Conservation (phyloP, 2,329 filamentous ascomycete genomes). For the Emergomyces pasteurianus region DNA sequence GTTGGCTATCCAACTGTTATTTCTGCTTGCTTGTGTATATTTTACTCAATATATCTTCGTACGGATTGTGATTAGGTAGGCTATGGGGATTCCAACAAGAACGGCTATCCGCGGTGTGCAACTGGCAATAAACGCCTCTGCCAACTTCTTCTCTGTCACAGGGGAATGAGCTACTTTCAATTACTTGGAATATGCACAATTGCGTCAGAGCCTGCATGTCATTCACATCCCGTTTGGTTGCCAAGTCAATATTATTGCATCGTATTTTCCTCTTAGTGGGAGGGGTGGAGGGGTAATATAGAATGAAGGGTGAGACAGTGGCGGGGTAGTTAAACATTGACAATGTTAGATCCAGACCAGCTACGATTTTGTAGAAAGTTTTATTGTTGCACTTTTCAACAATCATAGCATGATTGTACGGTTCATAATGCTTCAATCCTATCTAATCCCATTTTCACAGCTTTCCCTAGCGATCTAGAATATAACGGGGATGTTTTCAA, state of each 20-base stretch:
- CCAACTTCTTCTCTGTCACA: neutral
- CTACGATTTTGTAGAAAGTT: neutral
- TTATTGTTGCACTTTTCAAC: neutral
- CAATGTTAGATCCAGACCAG: neutral
- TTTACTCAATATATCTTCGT: too few relatives aligned
- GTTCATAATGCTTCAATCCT: neutral
- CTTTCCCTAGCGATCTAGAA: neutral
- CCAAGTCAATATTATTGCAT: neutral
- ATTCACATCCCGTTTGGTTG: neutral
- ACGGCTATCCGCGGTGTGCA: neutral
- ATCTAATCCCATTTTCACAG: neutral
- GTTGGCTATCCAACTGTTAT: too few relatives aligned
- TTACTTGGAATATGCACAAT: neutral
- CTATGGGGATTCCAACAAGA: neutral
- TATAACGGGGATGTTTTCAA: neutral
- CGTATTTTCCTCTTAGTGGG: neutral
- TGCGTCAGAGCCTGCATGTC: neutral
- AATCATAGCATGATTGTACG: neutral
- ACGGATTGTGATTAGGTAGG: too few relatives aligned
- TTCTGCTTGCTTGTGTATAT: too few relatives aligned
- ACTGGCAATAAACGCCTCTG: neutral
- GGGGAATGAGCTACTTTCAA: neutral
- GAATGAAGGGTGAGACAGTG: neutral
- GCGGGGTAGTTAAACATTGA: neutral
- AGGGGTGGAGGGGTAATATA: neutral